A percentile compares a stretch with the other conserved stretches of the same genome.
phyloP scores from a whole-genome alignment of 345 rosid genomes.

The Populus davidiana region DNA sequence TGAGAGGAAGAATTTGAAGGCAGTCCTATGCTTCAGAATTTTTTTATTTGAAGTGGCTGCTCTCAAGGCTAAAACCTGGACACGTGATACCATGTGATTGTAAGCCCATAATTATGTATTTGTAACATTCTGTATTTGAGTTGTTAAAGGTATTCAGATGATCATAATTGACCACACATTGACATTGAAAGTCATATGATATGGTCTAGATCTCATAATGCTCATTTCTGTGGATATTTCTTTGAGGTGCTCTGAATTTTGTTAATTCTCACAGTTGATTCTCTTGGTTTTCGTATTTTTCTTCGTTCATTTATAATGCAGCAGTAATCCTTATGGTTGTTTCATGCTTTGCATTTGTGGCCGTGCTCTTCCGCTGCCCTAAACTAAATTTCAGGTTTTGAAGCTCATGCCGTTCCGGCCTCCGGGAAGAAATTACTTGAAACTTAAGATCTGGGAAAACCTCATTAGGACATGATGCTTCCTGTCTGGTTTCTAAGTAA shows the following conservation, averaged over 20 bases:
- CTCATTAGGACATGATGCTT: not conserved
- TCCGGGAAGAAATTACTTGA: not conserved
- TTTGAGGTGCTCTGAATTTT: not conserved
- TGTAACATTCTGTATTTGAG: not conserved
- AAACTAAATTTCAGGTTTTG: not conserved
- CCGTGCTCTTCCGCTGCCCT: not conserved
- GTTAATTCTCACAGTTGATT: not conserved
- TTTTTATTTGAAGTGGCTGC: not conserved
- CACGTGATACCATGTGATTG: not conserved
- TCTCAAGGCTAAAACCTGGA: not conserved
- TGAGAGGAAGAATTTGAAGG: conserved; percentile 1
- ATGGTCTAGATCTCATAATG: not conserved
- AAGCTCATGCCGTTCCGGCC: not conserved
- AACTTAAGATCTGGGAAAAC: not conserved
- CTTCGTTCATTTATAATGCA: not conserved
- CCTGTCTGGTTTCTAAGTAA: not conserved
- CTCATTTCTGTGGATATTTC: not conserved
- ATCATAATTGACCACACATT: conserved; percentile 13
- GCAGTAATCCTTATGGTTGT: not conserved
- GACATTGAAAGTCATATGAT: conserved; percentile 8
- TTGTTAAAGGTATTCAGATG: conserved; percentile 4
- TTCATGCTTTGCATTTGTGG: not conserved
- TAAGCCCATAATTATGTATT: not conserved
- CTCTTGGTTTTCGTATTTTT: not conserved
- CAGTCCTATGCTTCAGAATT: not conserved